Evolutionary conservation across 2,329 filamentous ascomycete genomes (phyloP).

Genomic region (Immersiporthe knoxdaviesiana): DNA sequence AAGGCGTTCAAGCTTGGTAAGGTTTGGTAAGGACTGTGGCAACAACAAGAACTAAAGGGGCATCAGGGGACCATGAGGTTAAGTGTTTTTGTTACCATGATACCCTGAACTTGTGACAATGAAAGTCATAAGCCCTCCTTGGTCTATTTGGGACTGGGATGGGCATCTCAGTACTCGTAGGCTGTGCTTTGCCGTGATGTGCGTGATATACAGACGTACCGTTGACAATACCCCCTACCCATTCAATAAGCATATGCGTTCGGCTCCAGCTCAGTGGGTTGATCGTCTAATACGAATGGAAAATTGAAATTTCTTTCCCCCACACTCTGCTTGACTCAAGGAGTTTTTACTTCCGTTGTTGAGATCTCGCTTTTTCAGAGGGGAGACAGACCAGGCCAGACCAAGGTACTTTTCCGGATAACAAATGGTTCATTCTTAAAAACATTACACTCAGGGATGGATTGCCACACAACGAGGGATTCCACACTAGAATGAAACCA

Average conservation of each 20-base stretch:
- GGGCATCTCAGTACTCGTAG: background rate
- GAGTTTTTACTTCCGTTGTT: conserved; percentile 35
- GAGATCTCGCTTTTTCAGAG: conserved; percentile 51
- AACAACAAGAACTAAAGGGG: background rate
- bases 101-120: conserved; percentile 19
- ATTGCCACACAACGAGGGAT: too few relatives aligned
- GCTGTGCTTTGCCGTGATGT: background rate
- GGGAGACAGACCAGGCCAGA: conserved; percentile 42
- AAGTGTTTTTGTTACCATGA: conserved; percentile 6
- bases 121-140: conserved; percentile 6
- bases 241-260: conserved; percentile 50
- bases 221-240: conserved; percentile 30
- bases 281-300: conserved; percentile 51
- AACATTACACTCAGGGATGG: too few relatives aligned
- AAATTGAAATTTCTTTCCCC: conserved; percentile 47
- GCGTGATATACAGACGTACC: background rate
- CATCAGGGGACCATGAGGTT: conserved; percentile 23
- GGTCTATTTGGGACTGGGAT: background rate
- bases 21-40: conserved; percentile 5
- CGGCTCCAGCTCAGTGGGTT: conserved; percentile 45
- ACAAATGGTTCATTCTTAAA: too few relatives aligned
- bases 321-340: conserved; percentile 51
- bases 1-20: conserved; percentile 19
- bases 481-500: background rate
- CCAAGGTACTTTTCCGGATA: too few relatives aligned